phyloP scores from a whole-genome alignment of 441 rosid species.

The Jatropha multifida region DNA sequence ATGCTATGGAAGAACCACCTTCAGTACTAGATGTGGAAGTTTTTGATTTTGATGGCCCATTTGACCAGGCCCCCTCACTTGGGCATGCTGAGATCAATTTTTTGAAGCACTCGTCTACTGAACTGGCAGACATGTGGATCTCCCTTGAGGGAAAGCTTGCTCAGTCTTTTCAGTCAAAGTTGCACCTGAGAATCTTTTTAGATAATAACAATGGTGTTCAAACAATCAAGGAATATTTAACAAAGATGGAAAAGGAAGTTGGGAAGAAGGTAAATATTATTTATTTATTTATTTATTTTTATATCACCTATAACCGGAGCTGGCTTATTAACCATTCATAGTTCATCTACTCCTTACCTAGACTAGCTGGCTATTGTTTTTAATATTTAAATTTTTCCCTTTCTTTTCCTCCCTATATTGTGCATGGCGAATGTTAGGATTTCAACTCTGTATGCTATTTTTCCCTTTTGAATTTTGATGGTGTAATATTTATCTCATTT shows the following conservation, averaged over 20 bases:
- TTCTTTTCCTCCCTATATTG: not conserved
- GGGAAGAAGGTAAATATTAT: slow-evolving; percentile 71
- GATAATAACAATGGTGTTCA: slow-evolving; percentile 77
- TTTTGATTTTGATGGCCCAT: slow-evolving; percentile 90
- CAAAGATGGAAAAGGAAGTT: slow-evolving; percentile 87
- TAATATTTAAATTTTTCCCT: not conserved
- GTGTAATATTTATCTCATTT: slow-evolving; percentile 14
- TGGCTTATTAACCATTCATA: not conserved
- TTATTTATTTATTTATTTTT: slow-evolving; percentile 8
- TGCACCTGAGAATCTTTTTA: slow-evolving; percentile 72
- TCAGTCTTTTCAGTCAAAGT: slow-evolving; percentile 71
- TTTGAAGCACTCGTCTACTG: slow-evolving; percentile 65
- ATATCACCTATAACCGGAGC: not conserved
- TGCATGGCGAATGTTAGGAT: not conserved
- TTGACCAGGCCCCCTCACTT: slow-evolving; percentile 78
- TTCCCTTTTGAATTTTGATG: not conserved
- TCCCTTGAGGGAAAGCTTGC: slow-evolving; percentile 76
- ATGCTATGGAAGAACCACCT: slow-evolving; percentile 94
- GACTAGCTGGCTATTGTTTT: not conserved
- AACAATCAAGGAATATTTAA: slow-evolving; percentile 67
- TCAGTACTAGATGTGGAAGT: slow-evolving; percentile 85
- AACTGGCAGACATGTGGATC: slow-evolving; percentile 76
- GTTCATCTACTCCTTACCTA: not conserved
- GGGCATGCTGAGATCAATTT: slow-evolving; percentile 87
- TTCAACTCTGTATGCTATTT: not conserved